A percentile compares a stretch with the other conserved stretches of the same genome.
phyloP scores from a whole-genome alignment of 768 basidiomycete genomes.

The Hortiboletus campestris region DNA sequence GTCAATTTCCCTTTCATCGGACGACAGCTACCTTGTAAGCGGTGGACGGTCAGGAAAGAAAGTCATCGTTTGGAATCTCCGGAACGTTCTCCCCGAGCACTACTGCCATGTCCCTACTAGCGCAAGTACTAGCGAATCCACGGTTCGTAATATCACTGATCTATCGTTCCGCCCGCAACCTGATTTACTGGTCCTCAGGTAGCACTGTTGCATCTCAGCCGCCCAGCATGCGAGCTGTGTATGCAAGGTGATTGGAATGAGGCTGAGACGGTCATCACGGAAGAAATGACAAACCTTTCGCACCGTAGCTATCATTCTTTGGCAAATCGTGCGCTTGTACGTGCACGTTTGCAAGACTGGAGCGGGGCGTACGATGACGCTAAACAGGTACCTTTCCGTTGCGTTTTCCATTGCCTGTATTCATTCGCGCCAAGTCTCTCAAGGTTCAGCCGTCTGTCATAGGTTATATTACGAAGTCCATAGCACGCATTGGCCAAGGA shows the following conservation, averaged over 20 bases:
- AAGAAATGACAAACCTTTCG: conserved; percentile 6
- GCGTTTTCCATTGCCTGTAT: background rate
- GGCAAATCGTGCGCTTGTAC: conserved; percentile 12
- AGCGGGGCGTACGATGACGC: conserved; percentile 8
- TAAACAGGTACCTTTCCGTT: background rate
- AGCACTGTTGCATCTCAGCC: conserved; percentile 6
- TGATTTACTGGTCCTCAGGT: background rate
- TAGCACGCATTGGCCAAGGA: conserved; percentile 14
- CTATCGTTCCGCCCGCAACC: too few species aligned
- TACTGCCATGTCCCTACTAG: background rate
- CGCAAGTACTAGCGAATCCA: background rate
- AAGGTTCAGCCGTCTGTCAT: conserved; percentile 4
- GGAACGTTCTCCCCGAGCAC: conserved; percentile 6
- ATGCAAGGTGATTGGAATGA: conserved; percentile 3
- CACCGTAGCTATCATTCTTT: background rate
- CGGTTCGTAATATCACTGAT: background rate
- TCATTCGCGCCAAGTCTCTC: conserved; percentile 10
- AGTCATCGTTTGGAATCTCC: conserved; percentile 6
- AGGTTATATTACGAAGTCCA: conserved; percentile 16
- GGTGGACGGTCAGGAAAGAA: conserved; percentile 8
- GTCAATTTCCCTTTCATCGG: conserved; percentile 10
- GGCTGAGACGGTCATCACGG: conserved; percentile 6
- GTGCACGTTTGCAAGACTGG: conserved; percentile 10
- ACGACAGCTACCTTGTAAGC: conserved; percentile 9
- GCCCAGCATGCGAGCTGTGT: conserved; percentile 1